Base-by-base conservation (phyloP, 2,329 filamentous ascomycete species). In the Aureobasidium sp. region DNA sequence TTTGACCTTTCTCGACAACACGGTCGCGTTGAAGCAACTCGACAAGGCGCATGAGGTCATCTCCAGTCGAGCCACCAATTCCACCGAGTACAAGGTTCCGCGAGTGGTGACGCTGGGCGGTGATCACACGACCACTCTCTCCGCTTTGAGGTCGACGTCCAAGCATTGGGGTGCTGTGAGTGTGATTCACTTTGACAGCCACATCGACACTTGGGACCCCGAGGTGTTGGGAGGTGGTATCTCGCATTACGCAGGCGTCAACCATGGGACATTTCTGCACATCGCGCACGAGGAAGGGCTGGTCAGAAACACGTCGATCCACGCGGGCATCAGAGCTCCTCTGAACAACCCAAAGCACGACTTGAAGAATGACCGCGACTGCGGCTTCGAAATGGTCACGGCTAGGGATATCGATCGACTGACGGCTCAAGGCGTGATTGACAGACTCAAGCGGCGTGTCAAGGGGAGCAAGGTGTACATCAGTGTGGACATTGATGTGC, bases 251-350 rank as follows among this genome's bases (percentile, higher is more conserved):
- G 79, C 78, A 71, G 72, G 70, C n/a, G 66, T 81, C 2, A 83
- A 82, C 54, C 79, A 83, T 60, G 80, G 80, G 32, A 83, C 80
- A 0, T 83, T 81, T 61, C 66, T 83, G 12, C 79, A 83, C 58
- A 78, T 82, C 32, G 79, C 80, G 0, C 78, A 82, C 58, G 79
- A 83, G 63, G 80, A 83, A 64, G 76, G 78, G 0, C 66, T 83
- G 39, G 77, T 83, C 54, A 68, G 70, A 22, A 81, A 82, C 58
- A 75, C 72, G 2, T 81, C 78, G 0, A 74, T 83, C 16, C 80
- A 83, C 63, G 80, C 77, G n/a, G 80, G 80, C 0, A 81, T 83
- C 56, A 72, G 80, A 34, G 79, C 75, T 0, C 79, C 79, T 0
- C 62, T 81, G 1, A 60, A 68, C 7, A 71, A 75, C 11, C 70